phyloP scores from a whole-genome alignment of 768 basidiomycete species.

The Trametes cingulata region DNA sequence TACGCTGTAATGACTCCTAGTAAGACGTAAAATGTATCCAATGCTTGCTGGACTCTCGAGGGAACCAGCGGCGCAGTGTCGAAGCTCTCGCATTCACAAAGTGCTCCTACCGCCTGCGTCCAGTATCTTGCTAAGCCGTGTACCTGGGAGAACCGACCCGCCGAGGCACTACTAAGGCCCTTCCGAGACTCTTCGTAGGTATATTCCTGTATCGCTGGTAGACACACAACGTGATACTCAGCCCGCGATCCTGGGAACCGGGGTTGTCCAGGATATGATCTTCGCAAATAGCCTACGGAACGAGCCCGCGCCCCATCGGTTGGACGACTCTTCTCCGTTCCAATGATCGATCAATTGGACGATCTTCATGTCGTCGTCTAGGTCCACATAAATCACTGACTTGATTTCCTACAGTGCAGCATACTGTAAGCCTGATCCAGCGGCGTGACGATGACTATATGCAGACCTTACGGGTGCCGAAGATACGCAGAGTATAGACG shows the following conservation, averaged over 20 bases:
- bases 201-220: neutral
- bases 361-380: slow-evolving; percentile 68
- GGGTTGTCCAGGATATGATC: slow-evolving; percentile 53
- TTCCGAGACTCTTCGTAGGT: no score
- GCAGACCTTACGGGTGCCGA: slow-evolving; percentile 53
- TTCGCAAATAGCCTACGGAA: slow-evolving; percentile 54
- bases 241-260: slow-evolving; percentile 41
- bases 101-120: no score
- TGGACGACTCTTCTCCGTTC: slow-evolving; percentile 55
- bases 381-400: slow-evolving; percentile 62
- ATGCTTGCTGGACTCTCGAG: no score
- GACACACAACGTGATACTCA: neutral
- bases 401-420: slow-evolving; percentile 46
- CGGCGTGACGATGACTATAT: neutral
- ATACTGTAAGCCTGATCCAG: neutral
- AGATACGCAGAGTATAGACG: slow-evolving; percentile 56
- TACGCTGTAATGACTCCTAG: no score
- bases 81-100: no score
- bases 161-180: no score
- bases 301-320: slow-evolving; percentile 46
- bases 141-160: no score
- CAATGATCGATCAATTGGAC: slow-evolving; percentile 59
- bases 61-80: no score
- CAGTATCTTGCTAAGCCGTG: no score
- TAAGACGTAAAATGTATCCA: no score